Conservation (phyloP, 306 rosid genomes). For the Albizia julibrissin region DNA sequence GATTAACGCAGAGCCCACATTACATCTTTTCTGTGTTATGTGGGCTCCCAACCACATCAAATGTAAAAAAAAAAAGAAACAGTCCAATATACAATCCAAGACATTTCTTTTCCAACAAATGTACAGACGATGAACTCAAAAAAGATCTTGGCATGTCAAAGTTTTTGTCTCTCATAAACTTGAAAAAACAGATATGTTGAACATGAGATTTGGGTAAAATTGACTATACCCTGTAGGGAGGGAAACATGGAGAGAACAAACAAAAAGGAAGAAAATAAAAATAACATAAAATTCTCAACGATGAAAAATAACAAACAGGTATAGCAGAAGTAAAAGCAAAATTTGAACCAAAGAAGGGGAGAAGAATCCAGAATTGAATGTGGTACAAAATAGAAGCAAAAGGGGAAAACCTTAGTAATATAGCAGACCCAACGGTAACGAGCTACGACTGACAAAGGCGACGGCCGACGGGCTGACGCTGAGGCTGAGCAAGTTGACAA, state of each 20-base stretch:
- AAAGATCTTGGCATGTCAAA: background rate
- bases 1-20: too few species aligned
- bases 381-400: background rate
- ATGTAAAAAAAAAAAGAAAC: too few species aligned
- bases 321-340: background rate
- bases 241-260: background rate
- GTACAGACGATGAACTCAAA: too few species aligned
- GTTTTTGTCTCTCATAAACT: background rate
- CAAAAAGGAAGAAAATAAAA: background rate
- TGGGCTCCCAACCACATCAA: too few species aligned
- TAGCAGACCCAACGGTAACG: background rate
- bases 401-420: background rate
- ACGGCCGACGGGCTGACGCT: too few species aligned
- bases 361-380: background rate
- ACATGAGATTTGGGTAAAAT: background rate
- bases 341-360: background rate
- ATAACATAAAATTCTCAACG: background rate
- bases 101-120: too few species aligned
- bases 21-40: too few species aligned
- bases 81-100: too few species aligned
- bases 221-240: background rate
- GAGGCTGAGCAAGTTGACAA: too few species aligned
- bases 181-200: background rate
- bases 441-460: too few species aligned
- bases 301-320: background rate